Conservation (phyloP, 2,329 filamentous ascomycete species). For the Ceratocystiopsis sp. region DNA sequence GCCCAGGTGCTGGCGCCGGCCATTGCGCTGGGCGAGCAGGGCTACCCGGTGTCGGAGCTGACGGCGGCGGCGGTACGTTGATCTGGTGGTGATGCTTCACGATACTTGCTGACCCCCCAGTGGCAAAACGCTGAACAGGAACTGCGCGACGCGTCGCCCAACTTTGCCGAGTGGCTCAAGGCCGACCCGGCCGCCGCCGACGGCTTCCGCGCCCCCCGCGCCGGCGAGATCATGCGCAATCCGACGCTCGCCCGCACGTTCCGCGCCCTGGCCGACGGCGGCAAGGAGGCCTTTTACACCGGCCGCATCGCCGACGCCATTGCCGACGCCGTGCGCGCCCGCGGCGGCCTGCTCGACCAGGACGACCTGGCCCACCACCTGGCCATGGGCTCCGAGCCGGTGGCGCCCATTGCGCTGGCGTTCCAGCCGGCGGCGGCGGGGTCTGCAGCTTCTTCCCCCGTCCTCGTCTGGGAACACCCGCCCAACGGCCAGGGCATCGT, state of each 20-base stretch:
- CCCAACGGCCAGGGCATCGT: slow-evolving; percentile 95
- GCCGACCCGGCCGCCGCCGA: slow-evolving; percentile 45
- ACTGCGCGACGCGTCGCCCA: slow-evolving; percentile 63
- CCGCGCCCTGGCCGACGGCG: slow-evolving; percentile 56
- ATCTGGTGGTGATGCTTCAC: neutral
- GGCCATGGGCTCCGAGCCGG: slow-evolving; percentile 49
- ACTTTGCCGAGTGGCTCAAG: slow-evolving; percentile 77
- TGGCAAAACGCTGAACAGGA: slow-evolving; percentile 50
- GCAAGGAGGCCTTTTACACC: slow-evolving; percentile 82
- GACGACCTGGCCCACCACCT: slow-evolving; percentile 70
- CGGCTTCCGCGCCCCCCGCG: slow-evolving; percentile 55
- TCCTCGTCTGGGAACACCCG: slow-evolving; percentile 91
- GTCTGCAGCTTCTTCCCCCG: slow-evolving; percentile 19
- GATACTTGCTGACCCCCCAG: slow-evolving; percentile 23
- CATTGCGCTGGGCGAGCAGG: slow-evolving; percentile 70
- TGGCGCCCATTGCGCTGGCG: slow-evolving; percentile 68
- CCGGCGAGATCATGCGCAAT: slow-evolving; percentile 83
- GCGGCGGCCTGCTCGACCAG: slow-evolving; percentile 61
- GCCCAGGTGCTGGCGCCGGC: slow-evolving; percentile 67
- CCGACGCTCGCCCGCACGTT: slow-evolving; percentile 69
- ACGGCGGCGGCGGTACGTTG: slow-evolving; percentile 47
- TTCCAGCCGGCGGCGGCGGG: slow-evolving; percentile 23
- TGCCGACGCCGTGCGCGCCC: slow-evolving; percentile 56
- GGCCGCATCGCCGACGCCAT: slow-evolving; percentile 69
- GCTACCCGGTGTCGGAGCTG: slow-evolving; percentile 77